A percentile compares a stretch with the other conserved stretches of the same genome.
These are phyloP conservation scores for Moniliella sp. DNA, from an alignment of 1,284 basidiomycete genomes.

Conservation along the genomic window DNA sequence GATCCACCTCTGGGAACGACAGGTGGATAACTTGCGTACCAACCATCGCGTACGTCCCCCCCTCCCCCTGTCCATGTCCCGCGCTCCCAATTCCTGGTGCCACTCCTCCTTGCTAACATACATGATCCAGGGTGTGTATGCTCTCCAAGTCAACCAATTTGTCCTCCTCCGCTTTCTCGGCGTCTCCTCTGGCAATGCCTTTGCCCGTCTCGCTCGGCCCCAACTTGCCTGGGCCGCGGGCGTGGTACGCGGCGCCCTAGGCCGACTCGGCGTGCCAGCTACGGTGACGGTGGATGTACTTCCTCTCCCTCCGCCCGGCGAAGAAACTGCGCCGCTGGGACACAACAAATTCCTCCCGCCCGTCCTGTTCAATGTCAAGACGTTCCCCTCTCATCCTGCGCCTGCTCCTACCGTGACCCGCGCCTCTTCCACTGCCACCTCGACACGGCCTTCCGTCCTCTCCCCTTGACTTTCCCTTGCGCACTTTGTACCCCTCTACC, in stretches of 20 bases:
- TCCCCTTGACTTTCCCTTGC: too few relatives aligned
- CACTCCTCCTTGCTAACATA: neutral
- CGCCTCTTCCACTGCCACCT: too few relatives aligned
- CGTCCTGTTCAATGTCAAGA: too few relatives aligned
- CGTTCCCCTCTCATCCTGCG: too few relatives aligned
- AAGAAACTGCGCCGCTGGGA: too few relatives aligned
- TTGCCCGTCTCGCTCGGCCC: neutral
- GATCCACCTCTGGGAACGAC: slow-evolving; percentile 67
- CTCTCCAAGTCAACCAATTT: slow-evolving; percentile 72
- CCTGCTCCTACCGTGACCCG: too few relatives aligned
- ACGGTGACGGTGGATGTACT: slow-evolving; percentile 12
- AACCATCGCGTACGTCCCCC: slow-evolving; percentile 53
- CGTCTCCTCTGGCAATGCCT: too few relatives aligned
- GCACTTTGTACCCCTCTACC: too few relatives aligned
- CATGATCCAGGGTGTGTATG: slow-evolving; percentile 56
- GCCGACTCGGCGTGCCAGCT: slow-evolving; percentile 14
- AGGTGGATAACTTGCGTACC: slow-evolving; percentile 79
- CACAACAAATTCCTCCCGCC: too few relatives aligned
- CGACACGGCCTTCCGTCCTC: too few relatives aligned
- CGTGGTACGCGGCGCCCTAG: slow-evolving; percentile 15
- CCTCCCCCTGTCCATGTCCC: slow-evolving; percentile 35
- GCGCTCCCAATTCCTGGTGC: slow-evolving; percentile 31
- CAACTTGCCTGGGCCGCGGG: slow-evolving; percentile 16
- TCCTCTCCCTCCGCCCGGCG: too few relatives aligned
- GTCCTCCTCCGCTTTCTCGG: slow-evolving; percentile 16